Base-by-base conservation (phyloP, 2,329 filamentous ascomycete species). In the Xylariales sp. region DNA sequence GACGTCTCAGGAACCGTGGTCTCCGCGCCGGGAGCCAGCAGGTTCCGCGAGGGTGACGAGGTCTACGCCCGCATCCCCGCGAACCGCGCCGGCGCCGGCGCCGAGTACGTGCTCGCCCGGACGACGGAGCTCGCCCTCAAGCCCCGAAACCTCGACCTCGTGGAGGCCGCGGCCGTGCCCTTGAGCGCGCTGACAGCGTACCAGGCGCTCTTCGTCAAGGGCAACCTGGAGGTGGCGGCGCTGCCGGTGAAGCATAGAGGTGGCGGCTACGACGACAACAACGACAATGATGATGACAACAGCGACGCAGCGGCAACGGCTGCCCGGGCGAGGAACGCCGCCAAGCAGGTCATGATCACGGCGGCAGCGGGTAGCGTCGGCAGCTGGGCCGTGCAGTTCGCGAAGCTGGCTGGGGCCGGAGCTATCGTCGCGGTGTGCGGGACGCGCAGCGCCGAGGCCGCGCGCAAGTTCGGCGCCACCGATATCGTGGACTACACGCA, bases 121-220 rank as follows among this genome's bases (percentile, higher is more conserved):
- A 50, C 46, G 3, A 40, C 38, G 18, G 59, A 66, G 45, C 50
- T 66, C 5, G 61, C 59, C 1, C 46, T 52, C 6, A 56, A 57
- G 29, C 63, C 64, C 0, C 40, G 45, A 23, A 42, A 43, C 4
- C 41, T 67, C n/a, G 42, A 37, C 21, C 63, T 59, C 53, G 51
- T 50, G 3, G 53, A 64, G 16, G 59, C 63, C 0, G 60, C 63
- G 1, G 59, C 62, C 4, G 53, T 59, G 19, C 65, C 65, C 3
- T 49, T 67, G 15, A 62, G 58, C 39, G 61, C 65, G 12, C 45
- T 67, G 18, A 67, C 65, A 1, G 65, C 63, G 4, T 64, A 55
- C 40, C 65, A 67, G 51, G 55, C 51, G 6, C 40, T 67, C 15
- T 70, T 69, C 40, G 36, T 30, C 11, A 13, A 30, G 16, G 29